A percentile compares a stretch with the other conserved stretches of the same genome.
These are phyloP conservation scores for Porodaedalea pini DNA, from an alignment of 1,284 basidiomycete genomes.

Conservation along the genomic window DNA sequence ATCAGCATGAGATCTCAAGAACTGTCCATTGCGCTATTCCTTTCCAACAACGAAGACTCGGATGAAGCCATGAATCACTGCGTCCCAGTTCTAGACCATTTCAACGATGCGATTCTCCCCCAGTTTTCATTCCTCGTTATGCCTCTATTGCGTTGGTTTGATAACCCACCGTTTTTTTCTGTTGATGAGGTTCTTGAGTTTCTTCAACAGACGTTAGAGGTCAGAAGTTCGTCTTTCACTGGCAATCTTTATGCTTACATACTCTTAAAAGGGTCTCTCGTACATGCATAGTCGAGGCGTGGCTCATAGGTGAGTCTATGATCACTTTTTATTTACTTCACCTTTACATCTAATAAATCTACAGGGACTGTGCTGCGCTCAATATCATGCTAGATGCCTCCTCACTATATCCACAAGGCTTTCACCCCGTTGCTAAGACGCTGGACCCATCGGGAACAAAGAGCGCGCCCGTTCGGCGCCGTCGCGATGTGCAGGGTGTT, in stretches of 20 bases:
- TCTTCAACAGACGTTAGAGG: slow-evolving; percentile 11
- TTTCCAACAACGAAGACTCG: slow-evolving; percentile 16
- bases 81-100: background rate
- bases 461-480: background rate
- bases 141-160: slow-evolving; percentile 2
- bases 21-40: slow-evolving; percentile 22
- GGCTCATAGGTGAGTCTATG: slow-evolving; percentile 5
- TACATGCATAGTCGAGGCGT: slow-evolving; percentile 9
- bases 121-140: background rate
- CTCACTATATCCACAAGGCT: slow-evolving; percentile 27
- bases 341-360: background rate
- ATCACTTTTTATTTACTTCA: background rate
- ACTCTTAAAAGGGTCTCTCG: background rate
- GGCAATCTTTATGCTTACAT: background rate
- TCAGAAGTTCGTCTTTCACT: background rate
- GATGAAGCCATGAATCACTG: background rate
- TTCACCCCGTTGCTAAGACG: slow-evolving; percentile 25
- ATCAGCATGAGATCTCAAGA: slow-evolving; percentile 23
- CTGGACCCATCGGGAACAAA: background rate
- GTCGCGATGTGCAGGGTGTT: slow-evolving; percentile 18
- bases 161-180: slow-evolving; percentile 4
- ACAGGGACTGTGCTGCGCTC: slow-evolving; percentile 26
- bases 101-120: background rate
- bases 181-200: slow-evolving; percentile 15
- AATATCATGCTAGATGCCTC: slow-evolving; percentile 33